phyloP scores from a whole-genome alignment of 2,329 filamentous ascomycete genomes.

The Penicillium sp. region DNA sequence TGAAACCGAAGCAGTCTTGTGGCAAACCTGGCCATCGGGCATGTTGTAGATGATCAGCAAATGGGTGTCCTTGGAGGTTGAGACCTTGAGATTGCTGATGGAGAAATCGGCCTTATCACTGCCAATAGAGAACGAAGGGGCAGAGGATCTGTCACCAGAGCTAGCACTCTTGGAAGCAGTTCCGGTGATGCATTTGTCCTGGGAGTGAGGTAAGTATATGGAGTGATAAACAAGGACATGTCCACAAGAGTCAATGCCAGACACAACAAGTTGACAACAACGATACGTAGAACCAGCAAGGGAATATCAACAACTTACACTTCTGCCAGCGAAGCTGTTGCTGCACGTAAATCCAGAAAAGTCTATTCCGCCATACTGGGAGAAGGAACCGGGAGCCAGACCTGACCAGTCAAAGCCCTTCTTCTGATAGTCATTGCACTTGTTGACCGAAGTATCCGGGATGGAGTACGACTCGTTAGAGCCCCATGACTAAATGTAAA shows the following conservation, averaged over 20 bases:
- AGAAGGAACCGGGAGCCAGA: constrained; percentile 59
- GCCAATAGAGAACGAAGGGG: constrained; percentile 58
- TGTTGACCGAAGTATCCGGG: constrained; percentile 70
- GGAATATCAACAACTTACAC: not conserved
- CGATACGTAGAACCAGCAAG: not conserved
- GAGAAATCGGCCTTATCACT: constrained; percentile 61
- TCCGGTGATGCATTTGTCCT: constrained; percentile 47
- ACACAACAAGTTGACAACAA: not conserved
- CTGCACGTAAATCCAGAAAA: constrained; percentile 71
- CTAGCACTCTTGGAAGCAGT: constrained; percentile 55
- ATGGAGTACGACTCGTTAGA: constrained; percentile 56
- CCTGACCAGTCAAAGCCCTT: constrained; percentile 68
- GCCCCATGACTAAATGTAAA: constrained; percentile 44
- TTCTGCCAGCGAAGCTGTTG: constrained; percentile 46
- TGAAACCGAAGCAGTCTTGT: constrained; percentile 66
- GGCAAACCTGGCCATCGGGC: constrained; percentile 76
- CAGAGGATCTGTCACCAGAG: constrained; percentile 39
- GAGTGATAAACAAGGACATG: not conserved
- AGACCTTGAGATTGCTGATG: constrained; percentile 67
- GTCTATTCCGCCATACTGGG: constrained; percentile 64
- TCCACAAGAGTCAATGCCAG: not conserved
- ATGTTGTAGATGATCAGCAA: constrained; percentile 84
- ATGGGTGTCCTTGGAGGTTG: constrained; percentile 68
- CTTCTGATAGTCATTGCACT: constrained; percentile 67
- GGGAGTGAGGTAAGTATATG: constrained; percentile 20